These are phyloP conservation scores for Theileria equi DNA, from an alignment of 169 alveolate species.

Conservation along the genomic window DNA sequence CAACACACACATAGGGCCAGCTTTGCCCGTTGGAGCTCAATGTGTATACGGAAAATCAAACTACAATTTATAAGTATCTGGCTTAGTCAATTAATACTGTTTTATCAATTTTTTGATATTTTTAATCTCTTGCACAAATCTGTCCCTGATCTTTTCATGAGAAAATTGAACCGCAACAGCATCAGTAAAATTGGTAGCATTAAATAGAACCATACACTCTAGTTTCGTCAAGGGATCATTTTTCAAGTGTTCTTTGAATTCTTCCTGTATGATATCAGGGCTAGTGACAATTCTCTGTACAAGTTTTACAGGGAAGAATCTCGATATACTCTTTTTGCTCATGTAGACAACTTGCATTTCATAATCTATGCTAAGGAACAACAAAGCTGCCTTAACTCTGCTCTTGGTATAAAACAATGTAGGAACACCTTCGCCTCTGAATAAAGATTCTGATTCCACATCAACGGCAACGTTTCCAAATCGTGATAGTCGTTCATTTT, in stretches of 20 bases:
- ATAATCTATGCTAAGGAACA: constrained; percentile 34
- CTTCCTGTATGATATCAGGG: constrained; percentile 35
- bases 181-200: constrained; percentile 60
- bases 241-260: constrained; percentile 32
- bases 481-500: background rate
- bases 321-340: constrained; percentile 39
- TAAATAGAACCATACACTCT: constrained; percentile 26
- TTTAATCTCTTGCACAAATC: constrained; percentile 22
- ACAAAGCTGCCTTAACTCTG: constrained; percentile 41
- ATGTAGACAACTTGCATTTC: constrained; percentile 53
- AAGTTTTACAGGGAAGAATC: constrained; percentile 66
- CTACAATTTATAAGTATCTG: too few species aligned
- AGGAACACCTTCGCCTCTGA: constrained; percentile 42
- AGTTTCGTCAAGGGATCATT: constrained; percentile 11
- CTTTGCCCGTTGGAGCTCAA: too few species aligned
- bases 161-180: constrained; percentile 63
- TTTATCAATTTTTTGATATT: constrained; percentile 22
- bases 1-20: constrained; percentile 10
- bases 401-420: constrained; percentile 57
- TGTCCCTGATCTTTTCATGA: constrained; percentile 24
- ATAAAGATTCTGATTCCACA: background rate
- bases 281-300: constrained; percentile 39
- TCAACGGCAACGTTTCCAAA: background rate
- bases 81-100: too few species aligned
- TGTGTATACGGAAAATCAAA: too few species aligned